phyloP scores from a whole-genome alignment of 345 rosid species.

The Heritiera littoralis region DNA sequence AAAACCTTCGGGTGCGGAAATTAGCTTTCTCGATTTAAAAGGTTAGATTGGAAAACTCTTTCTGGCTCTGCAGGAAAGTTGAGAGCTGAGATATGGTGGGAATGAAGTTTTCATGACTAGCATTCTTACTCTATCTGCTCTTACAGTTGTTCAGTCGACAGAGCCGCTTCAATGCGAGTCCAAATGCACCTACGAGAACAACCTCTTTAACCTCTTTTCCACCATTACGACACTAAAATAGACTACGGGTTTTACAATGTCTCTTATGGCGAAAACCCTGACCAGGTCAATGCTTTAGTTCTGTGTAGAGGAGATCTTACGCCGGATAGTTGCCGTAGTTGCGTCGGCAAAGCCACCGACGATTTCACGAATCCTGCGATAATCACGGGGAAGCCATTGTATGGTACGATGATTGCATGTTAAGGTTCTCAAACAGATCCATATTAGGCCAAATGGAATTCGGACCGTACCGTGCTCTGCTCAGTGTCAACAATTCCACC shows the following conservation, averaged over 20 bases:
- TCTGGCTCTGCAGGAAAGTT: not conserved
- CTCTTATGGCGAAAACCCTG: conserved; percentile 12
- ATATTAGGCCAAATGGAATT: conserved; percentile 30
- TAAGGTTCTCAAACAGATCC: conserved; percentile 46
- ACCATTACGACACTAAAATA: not conserved
- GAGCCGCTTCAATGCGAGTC: no score
- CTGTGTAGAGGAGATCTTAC: conserved; percentile 48
- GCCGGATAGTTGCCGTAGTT: conserved; percentile 31
- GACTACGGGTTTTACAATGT: conserved; percentile 21
- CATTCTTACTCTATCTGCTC: not conserved
- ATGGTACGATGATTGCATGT: conserved; percentile 41
- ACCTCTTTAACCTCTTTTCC: not conserved
- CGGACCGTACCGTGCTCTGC: conserved; percentile 13
- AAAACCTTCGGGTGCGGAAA: no score
- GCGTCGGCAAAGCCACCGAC: conserved; percentile 27
- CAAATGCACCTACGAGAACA: not conserved
- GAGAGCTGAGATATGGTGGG: not conserved
- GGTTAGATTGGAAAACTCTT: no score
- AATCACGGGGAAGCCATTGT: conserved; percentile 32
- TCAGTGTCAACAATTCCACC: conserved; percentile 25
- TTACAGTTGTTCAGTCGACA: not conserved
- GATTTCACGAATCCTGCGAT: conserved; percentile 34
- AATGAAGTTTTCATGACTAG: not conserved
- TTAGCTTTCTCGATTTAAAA: not conserved
- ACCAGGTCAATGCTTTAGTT: conserved; percentile 36